Base-by-base conservation (phyloP, 2,329 filamentous ascomycete species). In the Fusarium marasasianum region DNA sequence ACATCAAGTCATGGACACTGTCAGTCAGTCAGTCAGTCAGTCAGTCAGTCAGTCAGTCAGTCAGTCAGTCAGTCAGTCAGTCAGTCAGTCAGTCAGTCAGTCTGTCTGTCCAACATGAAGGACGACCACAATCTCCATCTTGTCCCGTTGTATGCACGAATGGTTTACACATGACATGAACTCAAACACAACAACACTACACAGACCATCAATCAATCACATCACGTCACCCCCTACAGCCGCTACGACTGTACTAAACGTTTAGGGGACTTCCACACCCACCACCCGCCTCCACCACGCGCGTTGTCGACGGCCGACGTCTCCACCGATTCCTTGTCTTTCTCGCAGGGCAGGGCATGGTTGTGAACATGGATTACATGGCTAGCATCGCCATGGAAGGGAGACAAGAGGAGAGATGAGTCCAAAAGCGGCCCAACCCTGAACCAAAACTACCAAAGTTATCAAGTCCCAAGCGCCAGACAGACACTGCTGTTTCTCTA, bases 401-500 rank as follows among this genome's bases (percentile, higher is more conserved):
- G 56, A 55, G 33, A 40, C 48, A 67, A 59, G 43, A 68, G 57
- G 43, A 55, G 48, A 55, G 20, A 63, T 47, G 54, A 55, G 45
- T 43, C 44, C 58, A 60, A 41, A 66, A 54, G 55, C 44, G 26
- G 47, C 48, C 61, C 59, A 76, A 64, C 53, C 74, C 51, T 74
- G 60, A 71, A 63, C 43, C 35, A 47, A 35, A 37, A 37, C 18
- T 13, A 37, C 50, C 50, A 26, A 37, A 35, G 43, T 33, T 22
- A 47, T 45, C 43, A 43, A 55, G 40, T 22, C 48, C 44, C 58
- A 63, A 41, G 45, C 40, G 24, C 37, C 37, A 41, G 35, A 43
- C 51, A 55, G 64, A 65, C 61, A 60, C 61, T 66, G 66, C 45
- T 64, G 59, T 72, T 76, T 77, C 68, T 69, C 65, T 78, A 77